phyloP scores from a whole-genome alignment of 2,329 filamentous ascomycete species.

The Spiromastix sp. region DNA sequence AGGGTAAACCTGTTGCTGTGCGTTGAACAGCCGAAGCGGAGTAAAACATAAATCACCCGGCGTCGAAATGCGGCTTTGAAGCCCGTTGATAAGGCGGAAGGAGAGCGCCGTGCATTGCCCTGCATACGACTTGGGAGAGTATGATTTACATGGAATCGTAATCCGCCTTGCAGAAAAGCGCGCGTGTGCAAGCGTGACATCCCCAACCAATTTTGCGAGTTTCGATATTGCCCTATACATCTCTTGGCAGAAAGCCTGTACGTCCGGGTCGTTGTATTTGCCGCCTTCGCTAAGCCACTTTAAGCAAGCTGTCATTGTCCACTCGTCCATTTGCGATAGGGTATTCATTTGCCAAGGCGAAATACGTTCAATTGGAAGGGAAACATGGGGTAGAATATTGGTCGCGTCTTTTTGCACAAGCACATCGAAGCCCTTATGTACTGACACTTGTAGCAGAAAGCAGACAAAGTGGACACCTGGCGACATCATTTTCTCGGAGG shows the following conservation, averaged over 20 bases:
- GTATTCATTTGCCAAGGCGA: constrained; percentile 47
- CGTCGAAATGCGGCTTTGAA: constrained; percentile 45
- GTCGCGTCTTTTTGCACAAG: constrained; percentile 47
- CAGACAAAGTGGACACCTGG: constrained; percentile 33
- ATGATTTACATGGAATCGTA: constrained; percentile 22
- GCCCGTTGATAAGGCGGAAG: constrained; percentile 53
- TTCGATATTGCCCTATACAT: constrained; percentile 31
- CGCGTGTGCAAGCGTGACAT: constrained; percentile 33
- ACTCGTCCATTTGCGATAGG: constrained; percentile 33
- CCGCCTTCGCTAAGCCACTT: constrained; percentile 23
- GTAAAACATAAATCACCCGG: constrained; percentile 48
- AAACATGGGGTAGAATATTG: constrained; percentile 51
- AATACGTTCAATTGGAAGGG: constrained; percentile 43
- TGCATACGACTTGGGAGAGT: constrained; percentile 17
- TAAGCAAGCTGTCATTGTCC: constrained; percentile 26
- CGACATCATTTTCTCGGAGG: constrained; percentile 14
- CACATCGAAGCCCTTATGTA: constrained; percentile 53
- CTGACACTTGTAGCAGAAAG: constrained; percentile 35
- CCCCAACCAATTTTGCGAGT: constrained; percentile 30
- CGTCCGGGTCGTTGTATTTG: constrained; percentile 15
- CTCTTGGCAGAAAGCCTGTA: constrained; percentile 34
- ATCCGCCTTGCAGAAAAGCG: constrained; percentile 29
- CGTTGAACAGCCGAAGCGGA: constrained; percentile 55
- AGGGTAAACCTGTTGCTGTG: constrained; percentile 53
- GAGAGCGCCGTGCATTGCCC: constrained; percentile 38